Conservation (phyloP, 1,284 basidiomycete species). For the Trichosporon coremiiforme region DNA sequence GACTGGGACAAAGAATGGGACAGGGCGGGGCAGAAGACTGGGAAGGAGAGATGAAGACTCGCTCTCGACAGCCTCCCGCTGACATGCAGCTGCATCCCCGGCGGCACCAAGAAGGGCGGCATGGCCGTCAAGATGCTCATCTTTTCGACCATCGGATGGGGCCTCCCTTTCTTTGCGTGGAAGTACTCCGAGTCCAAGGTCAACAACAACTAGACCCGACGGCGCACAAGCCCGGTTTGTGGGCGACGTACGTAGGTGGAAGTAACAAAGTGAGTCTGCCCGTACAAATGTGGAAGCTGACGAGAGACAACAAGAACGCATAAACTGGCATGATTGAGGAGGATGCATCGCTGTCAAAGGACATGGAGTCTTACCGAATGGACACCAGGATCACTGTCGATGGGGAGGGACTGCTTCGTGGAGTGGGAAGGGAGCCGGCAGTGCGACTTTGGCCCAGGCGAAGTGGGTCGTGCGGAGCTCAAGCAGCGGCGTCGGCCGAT, state of each 20-base stretch:
- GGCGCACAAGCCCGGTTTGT: not conserved
- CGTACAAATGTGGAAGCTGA: not conserved
- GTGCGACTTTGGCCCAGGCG: no score
- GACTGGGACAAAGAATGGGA: no score
- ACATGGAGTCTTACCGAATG: not conserved
- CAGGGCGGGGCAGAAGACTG: no score
- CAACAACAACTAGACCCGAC: not conserved
- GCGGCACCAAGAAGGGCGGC: not conserved
- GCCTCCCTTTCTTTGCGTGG: constrained; percentile 8
- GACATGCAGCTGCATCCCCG: constrained; percentile 8
- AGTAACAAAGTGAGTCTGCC: not conserved
- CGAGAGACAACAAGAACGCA: not conserved
- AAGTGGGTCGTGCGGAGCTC: no score
- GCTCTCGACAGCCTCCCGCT: no score
- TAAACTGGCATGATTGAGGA: not conserved
- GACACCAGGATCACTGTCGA: no score
- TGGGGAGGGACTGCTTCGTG: no score
- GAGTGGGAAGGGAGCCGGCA: no score
- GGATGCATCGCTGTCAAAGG: not conserved
- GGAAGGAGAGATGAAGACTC: no score
- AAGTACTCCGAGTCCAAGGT: not conserved
- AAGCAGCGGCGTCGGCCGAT: no score
- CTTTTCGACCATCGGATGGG: not conserved
- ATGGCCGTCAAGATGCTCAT: not conserved
- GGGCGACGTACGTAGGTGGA: not conserved